These are phyloP conservation scores for Diaporthe citri DNA, from an alignment of 2,329 filamentous ascomycete genomes.

Conservation along the genomic window DNA sequence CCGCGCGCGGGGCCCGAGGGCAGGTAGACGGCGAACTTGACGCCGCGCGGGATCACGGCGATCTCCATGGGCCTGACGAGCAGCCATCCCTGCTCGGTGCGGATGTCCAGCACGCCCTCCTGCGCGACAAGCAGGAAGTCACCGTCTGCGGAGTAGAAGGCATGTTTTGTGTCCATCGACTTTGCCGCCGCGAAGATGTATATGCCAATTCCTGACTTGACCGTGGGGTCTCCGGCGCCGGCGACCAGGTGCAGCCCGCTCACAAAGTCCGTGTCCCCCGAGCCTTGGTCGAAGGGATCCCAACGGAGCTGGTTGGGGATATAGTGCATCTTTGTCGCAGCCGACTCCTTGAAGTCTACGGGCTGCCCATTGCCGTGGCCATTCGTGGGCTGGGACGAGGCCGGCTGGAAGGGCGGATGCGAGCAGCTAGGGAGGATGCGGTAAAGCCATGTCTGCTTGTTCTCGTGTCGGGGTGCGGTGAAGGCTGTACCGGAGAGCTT, in stretches of 20 bases:
- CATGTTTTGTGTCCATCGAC: slow-evolving; percentile 80
- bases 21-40: slow-evolving; percentile 80
- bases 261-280: slow-evolving; percentile 62
- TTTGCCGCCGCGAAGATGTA: slow-evolving; percentile 84
- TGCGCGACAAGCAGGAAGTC: slow-evolving; percentile 84
- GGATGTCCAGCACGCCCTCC: slow-evolving; percentile 79
- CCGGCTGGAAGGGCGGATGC: slow-evolving; percentile 67
- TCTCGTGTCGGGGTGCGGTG: slow-evolving; percentile 76
- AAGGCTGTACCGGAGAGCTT: slow-evolving; percentile 81
- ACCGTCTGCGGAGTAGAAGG: slow-evolving; percentile 88
- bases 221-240: slow-evolving; percentile 82
- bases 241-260: slow-evolving; percentile 77
- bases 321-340: slow-evolving; percentile 69
- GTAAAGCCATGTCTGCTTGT: slow-evolving; percentile 80
- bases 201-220: slow-evolving; percentile 84
- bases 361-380: slow-evolving; percentile 43
- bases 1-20: slow-evolving; percentile 73
- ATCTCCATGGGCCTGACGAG: slow-evolving; percentile 85
- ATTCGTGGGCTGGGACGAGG: slow-evolving; percentile 50
- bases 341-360: slow-evolving; percentile 42
- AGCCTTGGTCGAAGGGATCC: slow-evolving; percentile 80
- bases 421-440: slow-evolving; percentile 75
- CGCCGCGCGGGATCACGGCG: slow-evolving; percentile 78
- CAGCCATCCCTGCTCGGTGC: slow-evolving; percentile 81
- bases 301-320: slow-evolving; percentile 87